Evolutionary conservation across 2,329 filamentous ascomycete genomes (phyloP).

Genomic region (Trichocomaceae sp.): DNA sequence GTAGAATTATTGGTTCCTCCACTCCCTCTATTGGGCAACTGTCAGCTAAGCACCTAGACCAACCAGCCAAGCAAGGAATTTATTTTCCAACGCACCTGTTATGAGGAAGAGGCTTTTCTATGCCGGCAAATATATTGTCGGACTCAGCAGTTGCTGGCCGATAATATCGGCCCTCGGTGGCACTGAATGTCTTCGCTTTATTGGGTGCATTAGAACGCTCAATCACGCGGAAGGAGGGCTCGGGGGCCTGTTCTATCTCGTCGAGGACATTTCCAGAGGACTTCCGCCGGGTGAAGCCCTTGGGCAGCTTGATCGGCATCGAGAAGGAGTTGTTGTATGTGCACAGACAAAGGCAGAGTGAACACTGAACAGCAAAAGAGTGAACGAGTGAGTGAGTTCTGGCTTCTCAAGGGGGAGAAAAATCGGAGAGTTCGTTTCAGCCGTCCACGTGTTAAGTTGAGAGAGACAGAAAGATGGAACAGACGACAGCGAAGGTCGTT

Average conservation of each 20-base stretch:
- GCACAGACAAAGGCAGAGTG: slow-evolving; percentile 2
- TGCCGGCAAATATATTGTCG: slow-evolving; percentile 35
- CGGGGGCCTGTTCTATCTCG: slow-evolving; percentile 34
- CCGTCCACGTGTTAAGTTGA: neutral
- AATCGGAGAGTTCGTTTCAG: neutral
- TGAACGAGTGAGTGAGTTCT: too few relatives aligned
- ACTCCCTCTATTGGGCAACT: slow-evolving; percentile 36
- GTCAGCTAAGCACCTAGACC: neutral
- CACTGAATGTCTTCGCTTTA: slow-evolving; percentile 37
- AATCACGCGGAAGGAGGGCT: slow-evolving; percentile 49
- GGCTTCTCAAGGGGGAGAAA: neutral
- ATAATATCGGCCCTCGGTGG: slow-evolving; percentile 30
- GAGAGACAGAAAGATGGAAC: neutral
- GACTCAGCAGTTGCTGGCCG: slow-evolving; percentile 29
- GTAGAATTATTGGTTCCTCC: slow-evolving; percentile 44
- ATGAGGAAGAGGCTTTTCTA: slow-evolving; percentile 28
- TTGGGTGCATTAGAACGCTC: slow-evolving; percentile 41
- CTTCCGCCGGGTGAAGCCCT: slow-evolving; percentile 49
- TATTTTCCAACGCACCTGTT: slow-evolving; percentile 28
- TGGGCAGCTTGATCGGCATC: slow-evolving; percentile 53
- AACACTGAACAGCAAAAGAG: neutral
- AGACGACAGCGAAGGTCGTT: neutral
- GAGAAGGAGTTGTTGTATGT: neutral
- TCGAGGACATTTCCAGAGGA: slow-evolving; percentile 51
- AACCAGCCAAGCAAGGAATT: neutral